Conservation (phyloP, 1,139 yeast species). For the Pneumocystis murina region DNA sequence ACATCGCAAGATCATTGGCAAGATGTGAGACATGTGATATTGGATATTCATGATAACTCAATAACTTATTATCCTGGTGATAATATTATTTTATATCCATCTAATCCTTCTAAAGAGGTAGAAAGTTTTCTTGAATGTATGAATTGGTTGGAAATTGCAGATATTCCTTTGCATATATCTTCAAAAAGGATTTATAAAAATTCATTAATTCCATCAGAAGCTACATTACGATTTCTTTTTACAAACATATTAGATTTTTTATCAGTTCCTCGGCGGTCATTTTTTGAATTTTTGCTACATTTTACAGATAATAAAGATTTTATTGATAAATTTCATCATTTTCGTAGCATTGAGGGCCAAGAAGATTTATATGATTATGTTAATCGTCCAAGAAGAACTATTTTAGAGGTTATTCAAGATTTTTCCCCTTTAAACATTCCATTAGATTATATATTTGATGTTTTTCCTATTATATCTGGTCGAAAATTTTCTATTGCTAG, state of each 20-base stretch:
- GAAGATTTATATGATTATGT: conserved; percentile 75
- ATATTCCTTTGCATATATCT: conserved; percentile 28
- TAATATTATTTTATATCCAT: conserved; percentile 59
- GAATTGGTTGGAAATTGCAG: conserved; percentile 60
- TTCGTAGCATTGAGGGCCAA: conserved; percentile 49
- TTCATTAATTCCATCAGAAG: conserved; percentile 29
- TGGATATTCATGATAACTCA: not conserved
- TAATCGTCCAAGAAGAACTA: conserved; percentile 76
- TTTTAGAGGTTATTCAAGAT: conserved; percentile 69
- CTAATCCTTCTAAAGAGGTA: conserved; percentile 51
- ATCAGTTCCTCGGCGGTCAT: conserved; percentile 71
- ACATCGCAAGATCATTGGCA: conserved; percentile 69
- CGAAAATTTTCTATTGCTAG: conserved; percentile 76
- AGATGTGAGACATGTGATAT: conserved; percentile 47
- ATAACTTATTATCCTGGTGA: conserved; percentile 59
- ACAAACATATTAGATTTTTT: conserved; percentile 68
- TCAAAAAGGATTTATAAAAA: conserved; percentile 1
- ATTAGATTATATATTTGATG: conserved; percentile 52
- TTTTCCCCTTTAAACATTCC: conserved; percentile 65
- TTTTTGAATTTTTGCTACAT: conserved; percentile 48
- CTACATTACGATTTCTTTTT: conserved; percentile 57
- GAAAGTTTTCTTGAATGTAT: conserved; percentile 52
- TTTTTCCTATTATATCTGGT: conserved; percentile 66
- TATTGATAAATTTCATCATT: conserved; percentile 57
- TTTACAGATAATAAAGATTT: conserved; percentile 58